Evolutionary conservation across 2,329 filamentous ascomycete species (phyloP).

Genomic region (Colletotrichum liaoningense): DNA sequence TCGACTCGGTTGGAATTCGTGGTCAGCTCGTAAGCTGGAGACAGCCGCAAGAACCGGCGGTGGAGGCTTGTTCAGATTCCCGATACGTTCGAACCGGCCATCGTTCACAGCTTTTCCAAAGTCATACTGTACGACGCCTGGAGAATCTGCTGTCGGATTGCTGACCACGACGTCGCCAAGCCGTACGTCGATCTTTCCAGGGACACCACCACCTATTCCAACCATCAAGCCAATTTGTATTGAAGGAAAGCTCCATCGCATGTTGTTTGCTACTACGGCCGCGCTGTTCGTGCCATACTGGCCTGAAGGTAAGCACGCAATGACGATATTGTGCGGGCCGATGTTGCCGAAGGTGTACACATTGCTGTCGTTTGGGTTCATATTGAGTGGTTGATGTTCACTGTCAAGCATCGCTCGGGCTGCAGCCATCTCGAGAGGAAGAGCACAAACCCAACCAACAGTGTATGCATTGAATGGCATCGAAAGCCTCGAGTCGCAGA

Average conservation of each 20-base stretch:
- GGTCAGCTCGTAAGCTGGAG: neutral
- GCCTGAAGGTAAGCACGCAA: conserved; percentile 16
- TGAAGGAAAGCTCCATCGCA: conserved; percentile 31
- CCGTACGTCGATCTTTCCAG: conserved; percentile 37
- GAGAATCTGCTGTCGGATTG: conserved; percentile 26
- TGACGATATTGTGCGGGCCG: conserved; percentile 10
- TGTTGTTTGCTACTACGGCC: conserved; percentile 21
- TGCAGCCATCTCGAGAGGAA: conserved; percentile 35
- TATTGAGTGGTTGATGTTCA: neutral
- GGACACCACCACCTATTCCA: conserved; percentile 43
- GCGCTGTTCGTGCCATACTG: conserved; percentile 6
- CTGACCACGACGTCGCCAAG: conserved; percentile 44
- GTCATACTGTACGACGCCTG: conserved; percentile 42
- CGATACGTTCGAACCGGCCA: neutral
- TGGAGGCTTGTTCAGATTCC: neutral
- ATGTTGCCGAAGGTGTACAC: neutral
- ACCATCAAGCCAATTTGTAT: conserved; percentile 39
- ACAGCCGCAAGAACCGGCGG: neutral
- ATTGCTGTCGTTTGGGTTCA: conserved; percentile 4
- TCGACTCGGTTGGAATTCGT: neutral
- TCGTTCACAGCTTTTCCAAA: conserved; percentile 29
- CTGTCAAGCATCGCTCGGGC: conserved; percentile 37
- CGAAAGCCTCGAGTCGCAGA: too few relatives aligned
- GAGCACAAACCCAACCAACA: conserved; percentile 39
- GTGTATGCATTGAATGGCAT: too few relatives aligned